phyloP scores from a whole-genome alignment of 148 eudicot genomes.

The Camellia granthamiana region DNA sequence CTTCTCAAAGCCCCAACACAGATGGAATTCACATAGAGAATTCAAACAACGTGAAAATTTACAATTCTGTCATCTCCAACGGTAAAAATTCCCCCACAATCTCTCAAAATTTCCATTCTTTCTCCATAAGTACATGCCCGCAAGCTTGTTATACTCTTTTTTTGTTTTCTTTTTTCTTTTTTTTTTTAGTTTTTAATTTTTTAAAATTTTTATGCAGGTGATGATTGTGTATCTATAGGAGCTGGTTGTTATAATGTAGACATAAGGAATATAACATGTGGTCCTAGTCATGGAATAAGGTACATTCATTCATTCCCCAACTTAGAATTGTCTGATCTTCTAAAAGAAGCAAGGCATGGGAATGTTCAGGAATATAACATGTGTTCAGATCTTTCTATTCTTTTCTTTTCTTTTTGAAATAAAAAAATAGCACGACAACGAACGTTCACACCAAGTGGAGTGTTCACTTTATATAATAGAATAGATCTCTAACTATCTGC shows the following conservation, averaged over 20 bases:
- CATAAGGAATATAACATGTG: slow-evolving; percentile 81
- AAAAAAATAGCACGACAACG: no score
- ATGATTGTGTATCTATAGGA: slow-evolving; percentile 92
- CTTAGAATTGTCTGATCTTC: no score
- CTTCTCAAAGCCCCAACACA: slow-evolving; percentile 74
- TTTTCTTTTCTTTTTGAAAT: no score
- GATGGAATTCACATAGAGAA: slow-evolving; percentile 96
- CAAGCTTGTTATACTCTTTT: background rate
- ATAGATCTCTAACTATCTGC: no score
- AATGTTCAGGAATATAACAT: background rate
- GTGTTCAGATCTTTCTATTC: no score
- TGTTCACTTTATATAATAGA: no score
- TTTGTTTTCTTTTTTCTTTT: background rate
- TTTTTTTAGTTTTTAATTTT: no score
- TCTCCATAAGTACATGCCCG: background rate
- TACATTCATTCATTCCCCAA: slow-evolving; percentile 9
- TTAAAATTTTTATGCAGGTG: slow-evolving; percentile 39
- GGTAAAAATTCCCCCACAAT: slow-evolving; percentile 33
- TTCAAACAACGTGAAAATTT: slow-evolving; percentile 55
- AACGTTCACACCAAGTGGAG: no score
- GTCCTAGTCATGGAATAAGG: slow-evolving; percentile 96
- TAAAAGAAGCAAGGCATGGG: background rate
- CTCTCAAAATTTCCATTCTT: background rate
- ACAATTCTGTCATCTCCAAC: slow-evolving; percentile 67
- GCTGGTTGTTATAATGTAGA: slow-evolving; percentile 76